Evolutionary conservation across 1,284 basidiomycete genomes (phyloP), one percentile per base, ranked within the genome.

Genomic region (Amylostereum chailletii): DNA sequence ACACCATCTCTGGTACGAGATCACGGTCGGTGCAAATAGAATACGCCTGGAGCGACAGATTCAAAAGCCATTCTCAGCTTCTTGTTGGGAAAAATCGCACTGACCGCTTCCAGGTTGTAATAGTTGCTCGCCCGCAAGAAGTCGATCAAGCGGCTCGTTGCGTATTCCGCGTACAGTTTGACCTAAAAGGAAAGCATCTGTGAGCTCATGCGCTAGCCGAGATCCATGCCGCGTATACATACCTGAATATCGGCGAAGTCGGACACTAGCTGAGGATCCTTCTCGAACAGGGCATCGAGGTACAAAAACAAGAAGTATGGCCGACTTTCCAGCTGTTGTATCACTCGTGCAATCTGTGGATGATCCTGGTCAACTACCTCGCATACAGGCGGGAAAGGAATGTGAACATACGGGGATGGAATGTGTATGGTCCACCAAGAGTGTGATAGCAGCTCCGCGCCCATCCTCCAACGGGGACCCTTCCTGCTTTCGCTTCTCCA

Each of bases 1-100:
- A 99, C 5, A 99, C 95, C 90, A 96, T 96, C 68, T 99, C 96
- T 0, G 84, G 83, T 0, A 99, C 94, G 39, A 92, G 79, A 60
- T 95, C 93, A 37, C 83, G 79, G 52, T 84, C 78, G 58, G 85
- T 82, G 63, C 94, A 97, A 11, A 93, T 81, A 45, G 77, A 69
- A 65, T 94, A 95, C n/a, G 95, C 94, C 83, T 93, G 58, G 0
- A 51, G 3, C 31, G 33, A 46, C 11, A 46, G 44, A n/a, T 29
- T 7, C 10, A 39, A 37, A 34, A 52, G 30, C 39, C 10, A 40
- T 41, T n/a, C n/a, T 19, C 19, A 19, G 19, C 19, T 19, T 36
- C n/a, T 29, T 10, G 34, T n/a, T 19, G 36, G 39, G 6, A 27
- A 37, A 44, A 19, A 31, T 34, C 30, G 10, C 3, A 51, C 69